phyloP scores from a whole-genome alignment of 805 yeast species.

The Blastobotrys attinorum region DNA sequence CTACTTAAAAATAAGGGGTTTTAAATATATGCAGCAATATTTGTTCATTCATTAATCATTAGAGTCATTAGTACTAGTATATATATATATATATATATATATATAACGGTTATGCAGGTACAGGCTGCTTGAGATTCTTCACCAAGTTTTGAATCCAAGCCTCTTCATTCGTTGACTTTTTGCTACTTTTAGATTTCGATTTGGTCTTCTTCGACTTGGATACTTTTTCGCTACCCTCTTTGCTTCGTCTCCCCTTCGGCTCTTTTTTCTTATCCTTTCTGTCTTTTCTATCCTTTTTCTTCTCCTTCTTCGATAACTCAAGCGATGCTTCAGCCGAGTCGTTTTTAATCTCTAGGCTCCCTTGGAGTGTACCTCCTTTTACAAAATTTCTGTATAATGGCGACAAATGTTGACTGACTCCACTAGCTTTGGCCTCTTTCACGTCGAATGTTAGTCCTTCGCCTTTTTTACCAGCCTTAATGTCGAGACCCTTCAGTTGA shows the following conservation, averaged over 20 bases:
- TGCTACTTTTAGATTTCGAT: slow-evolving; percentile 17
- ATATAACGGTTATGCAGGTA: neutral
- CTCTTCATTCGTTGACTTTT: slow-evolving; percentile 3
- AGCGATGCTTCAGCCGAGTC: too few relatives aligned
- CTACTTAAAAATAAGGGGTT: too few relatives aligned
- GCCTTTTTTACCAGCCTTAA: slow-evolving; percentile 25
- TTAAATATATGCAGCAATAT: too few relatives aligned
- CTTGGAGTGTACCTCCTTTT: slow-evolving; percentile 74
- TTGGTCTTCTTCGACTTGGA: slow-evolving; percentile 20
- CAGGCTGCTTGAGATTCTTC: neutral
- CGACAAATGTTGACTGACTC: slow-evolving; percentile 42
- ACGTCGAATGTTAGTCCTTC: slow-evolving; percentile 48
- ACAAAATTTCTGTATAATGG: slow-evolving; percentile 85
- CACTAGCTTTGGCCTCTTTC: slow-evolving; percentile 42
- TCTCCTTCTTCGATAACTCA: slow-evolving; percentile 15
- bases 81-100: too few relatives aligned
- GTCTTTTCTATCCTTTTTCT: slow-evolving; percentile 25
- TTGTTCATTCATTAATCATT: too few relatives aligned
- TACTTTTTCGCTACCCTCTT: slow-evolving; percentile 16
- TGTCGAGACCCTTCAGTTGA: slow-evolving; percentile 71
- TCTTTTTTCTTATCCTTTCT: slow-evolving; percentile 20
- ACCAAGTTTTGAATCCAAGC: slow-evolving; percentile 5
- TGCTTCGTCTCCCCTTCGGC: slow-evolving; percentile 19
- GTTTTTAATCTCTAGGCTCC: slow-evolving; percentile 30
- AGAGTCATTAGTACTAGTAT: too few relatives aligned